Conservation (phyloP, 768 basidiomycete species). For the Termitomyces sp. region DNA sequence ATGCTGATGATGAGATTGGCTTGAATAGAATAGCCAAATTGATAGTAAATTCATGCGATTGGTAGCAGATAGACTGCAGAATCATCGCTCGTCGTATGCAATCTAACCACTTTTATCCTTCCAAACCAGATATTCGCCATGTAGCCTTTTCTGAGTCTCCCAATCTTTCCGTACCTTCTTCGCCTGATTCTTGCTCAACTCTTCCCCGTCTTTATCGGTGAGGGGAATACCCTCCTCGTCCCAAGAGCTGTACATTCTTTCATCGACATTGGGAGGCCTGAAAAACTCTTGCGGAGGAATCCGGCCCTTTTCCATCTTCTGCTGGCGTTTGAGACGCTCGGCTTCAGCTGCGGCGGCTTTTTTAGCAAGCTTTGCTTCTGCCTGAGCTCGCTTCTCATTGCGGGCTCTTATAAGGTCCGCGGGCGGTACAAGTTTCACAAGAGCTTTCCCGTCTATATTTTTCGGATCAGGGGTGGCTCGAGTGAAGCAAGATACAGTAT, state of each 20-base stretch:
- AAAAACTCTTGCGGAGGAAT: conserved; percentile 74
- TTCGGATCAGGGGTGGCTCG: not conserved
- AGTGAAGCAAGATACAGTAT: conserved; percentile 10
- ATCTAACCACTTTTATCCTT: conserved; percentile 19
- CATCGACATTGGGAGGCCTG: conserved; percentile 70
- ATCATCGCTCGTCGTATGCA: not conserved
- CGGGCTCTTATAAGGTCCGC: conserved; percentile 76
- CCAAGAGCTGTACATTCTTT: conserved; percentile 79
- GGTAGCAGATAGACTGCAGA: conserved; percentile 33
- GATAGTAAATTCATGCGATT: conserved; percentile 59
- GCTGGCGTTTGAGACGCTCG: conserved; percentile 60
- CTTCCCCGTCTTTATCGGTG: conserved; percentile 80
- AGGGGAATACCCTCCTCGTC: conserved; percentile 80
- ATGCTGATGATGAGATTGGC: conserved; percentile 72
- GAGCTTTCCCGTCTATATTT: conserved; percentile 79
- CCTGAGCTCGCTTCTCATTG: conserved; percentile 79
- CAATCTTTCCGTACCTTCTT: conserved; percentile 80
- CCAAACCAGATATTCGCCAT: conserved; percentile 68
- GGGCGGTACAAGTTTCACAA: conserved; percentile 88
- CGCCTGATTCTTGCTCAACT: conserved; percentile 70
- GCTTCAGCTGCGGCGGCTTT: conserved; percentile 68
- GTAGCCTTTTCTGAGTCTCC: conserved; percentile 68
- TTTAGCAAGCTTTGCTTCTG: conserved; percentile 72
- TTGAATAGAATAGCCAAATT: conserved; percentile 67
- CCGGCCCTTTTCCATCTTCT: conserved; percentile 83